These are phyloP conservation scores for Chloromonas sp. DNA, from an alignment of 163 green algal species.

Conservation along the genomic window DNA sequence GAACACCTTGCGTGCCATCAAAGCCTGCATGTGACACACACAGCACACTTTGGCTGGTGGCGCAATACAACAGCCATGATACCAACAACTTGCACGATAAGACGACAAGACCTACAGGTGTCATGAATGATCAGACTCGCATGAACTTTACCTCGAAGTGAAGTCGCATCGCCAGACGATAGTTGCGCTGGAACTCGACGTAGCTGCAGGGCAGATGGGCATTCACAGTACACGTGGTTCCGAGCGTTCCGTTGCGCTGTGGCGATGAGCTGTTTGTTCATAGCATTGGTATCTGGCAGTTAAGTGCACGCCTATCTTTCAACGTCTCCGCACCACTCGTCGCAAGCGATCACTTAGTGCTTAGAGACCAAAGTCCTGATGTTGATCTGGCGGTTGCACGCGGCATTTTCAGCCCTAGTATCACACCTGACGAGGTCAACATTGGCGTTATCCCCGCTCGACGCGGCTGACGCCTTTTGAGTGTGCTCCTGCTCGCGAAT, in stretches of 20 bases:
- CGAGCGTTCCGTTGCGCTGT: not conserved
- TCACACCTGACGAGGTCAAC: slow-evolving; percentile 21
- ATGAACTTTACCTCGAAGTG: not conserved
- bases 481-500: slow-evolving; percentile 41
- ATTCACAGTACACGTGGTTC: not conserved
- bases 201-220: slow-evolving; percentile 6
- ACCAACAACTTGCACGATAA: too few relatives aligned
- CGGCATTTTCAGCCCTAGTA: too few relatives aligned
- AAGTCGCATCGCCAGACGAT: slow-evolving; percentile 9
- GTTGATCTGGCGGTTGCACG: too few relatives aligned
- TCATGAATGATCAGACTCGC: too few relatives aligned
- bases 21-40: slow-evolving; percentile 27
- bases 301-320: too few relatives aligned
- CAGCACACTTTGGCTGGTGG: too few relatives aligned
- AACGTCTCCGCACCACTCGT: too few relatives aligned
- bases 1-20: slow-evolving; percentile 47
- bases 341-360: too few relatives aligned
- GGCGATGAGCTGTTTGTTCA: not conserved
- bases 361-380: too few relatives aligned
- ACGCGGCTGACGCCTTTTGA: slow-evolving; percentile 13
- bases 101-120: too few relatives aligned
- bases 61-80: too few relatives aligned
- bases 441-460: slow-evolving; percentile 4
- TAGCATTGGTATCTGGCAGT: not conserved
- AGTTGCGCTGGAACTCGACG: slow-evolving; percentile 34